These are phyloP conservation scores for Hippophae gyantsensis DNA, from an alignment of 306 rosid genomes.

Conservation along the genomic window DNA sequence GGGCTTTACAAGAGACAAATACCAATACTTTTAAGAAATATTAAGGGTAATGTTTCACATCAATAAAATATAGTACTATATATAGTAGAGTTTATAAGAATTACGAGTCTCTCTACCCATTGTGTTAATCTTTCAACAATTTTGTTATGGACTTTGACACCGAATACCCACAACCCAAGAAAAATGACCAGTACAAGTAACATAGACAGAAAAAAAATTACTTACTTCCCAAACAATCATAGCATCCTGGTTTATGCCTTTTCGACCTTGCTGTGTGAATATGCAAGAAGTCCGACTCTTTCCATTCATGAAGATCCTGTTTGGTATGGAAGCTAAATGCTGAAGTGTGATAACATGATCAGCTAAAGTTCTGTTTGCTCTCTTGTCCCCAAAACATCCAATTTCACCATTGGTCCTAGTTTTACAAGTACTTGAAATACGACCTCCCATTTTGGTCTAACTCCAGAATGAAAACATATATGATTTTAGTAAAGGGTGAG, in stretches of 20 bases:
- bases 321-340: constrained; percentile 60
- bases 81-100: too few species aligned
- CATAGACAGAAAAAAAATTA: constrained; percentile 6
- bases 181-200: too few species aligned
- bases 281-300: constrained; percentile 72
- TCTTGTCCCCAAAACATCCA: constrained; percentile 36
- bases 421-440: constrained; percentile 36
- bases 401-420: constrained; percentile 42
- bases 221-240: constrained; percentile 99
- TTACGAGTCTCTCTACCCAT: too few species aligned
- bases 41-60: too few species aligned
- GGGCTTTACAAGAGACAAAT: too few species aligned
- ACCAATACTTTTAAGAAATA: too few species aligned
- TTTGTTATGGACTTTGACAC: too few species aligned
- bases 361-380: constrained; percentile 63
- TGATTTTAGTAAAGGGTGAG: constrained; percentile 2
- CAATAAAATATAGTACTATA: too few species aligned
- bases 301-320: constrained; percentile 67
- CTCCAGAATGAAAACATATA: constrained; percentile 41
- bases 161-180: too few species aligned
- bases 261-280: constrained; percentile 88
- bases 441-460: constrained; percentile 67
- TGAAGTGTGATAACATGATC: constrained; percentile 56
- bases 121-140: too few species aligned
- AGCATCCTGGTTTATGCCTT: constrained; percentile 96